These are phyloP conservation scores for Phytophthora cactorum DNA, from an alignment of 352 stramenopile genomes.

Conservation along the genomic window DNA sequence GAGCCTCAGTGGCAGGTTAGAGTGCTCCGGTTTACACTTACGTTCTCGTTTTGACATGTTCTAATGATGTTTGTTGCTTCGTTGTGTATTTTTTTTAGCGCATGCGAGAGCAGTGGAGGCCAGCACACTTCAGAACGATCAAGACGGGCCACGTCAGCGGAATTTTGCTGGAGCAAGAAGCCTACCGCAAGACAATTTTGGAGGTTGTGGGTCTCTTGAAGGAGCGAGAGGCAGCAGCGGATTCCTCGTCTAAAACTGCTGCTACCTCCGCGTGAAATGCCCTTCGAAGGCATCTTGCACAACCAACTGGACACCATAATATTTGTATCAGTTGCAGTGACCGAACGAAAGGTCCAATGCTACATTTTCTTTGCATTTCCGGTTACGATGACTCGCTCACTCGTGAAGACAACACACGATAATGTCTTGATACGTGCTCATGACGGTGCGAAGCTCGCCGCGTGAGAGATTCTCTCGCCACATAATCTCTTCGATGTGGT, in stretches of 20 bases:
- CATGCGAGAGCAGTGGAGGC: constrained; percentile 62
- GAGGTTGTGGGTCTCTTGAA: constrained; percentile 59
- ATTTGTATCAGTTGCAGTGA: constrained; percentile 12
- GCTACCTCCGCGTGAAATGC: constrained; percentile 6
- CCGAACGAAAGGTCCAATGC: constrained; percentile 10
- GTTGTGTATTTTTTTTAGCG: constrained; percentile 30
- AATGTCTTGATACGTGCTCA: constrained; percentile 88
- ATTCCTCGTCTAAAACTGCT: constrained; percentile 19
- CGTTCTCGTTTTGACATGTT: neutral
- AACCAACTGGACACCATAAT: neutral
- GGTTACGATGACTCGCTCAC: constrained; percentile 27
- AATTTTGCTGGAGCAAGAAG: constrained; percentile 74
- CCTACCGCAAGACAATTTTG: constrained; percentile 74
- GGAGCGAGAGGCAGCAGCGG: constrained; percentile 7
- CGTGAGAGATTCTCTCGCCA: constrained; percentile 87
- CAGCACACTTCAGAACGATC: constrained; percentile 63
- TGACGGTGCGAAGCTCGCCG: constrained; percentile 77
- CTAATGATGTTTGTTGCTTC: neutral
- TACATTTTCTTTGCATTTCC: neutral
- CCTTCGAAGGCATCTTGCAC: neutral
- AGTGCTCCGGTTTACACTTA: neutral
- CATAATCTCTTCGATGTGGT: constrained; percentile 92
- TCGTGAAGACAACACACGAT: constrained; percentile 85
- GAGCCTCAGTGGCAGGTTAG: constrained; percentile 65
- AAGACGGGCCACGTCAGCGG: constrained; percentile 82